A percentile compares a stretch with the other conserved stretches of the same genome.
These are phyloP conservation scores for Emmonsiellopsis sp. DNA, from an alignment of 2,329 filamentous ascomycete species.

Conservation along the genomic window DNA sequence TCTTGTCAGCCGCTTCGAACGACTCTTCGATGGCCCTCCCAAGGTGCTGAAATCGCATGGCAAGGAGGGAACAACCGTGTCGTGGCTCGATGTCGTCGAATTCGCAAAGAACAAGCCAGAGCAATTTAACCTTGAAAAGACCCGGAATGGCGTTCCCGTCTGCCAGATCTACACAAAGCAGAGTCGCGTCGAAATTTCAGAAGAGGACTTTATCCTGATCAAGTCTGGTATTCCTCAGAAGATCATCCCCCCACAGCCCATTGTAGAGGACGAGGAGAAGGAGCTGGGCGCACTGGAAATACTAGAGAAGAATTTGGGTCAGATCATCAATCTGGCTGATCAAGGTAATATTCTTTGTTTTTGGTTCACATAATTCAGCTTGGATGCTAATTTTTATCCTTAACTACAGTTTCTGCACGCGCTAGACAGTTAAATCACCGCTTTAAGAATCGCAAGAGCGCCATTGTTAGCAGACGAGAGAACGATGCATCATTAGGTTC, in stretches of 20 bases:
- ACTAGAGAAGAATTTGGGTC: constrained; percentile 65
- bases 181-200: constrained; percentile 71
- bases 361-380: not conserved
- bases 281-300: constrained; percentile 79
- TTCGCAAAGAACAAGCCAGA: constrained; percentile 72
- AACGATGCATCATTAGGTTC: constrained; percentile 26
- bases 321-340: constrained; percentile 73
- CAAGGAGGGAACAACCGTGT: constrained; percentile 54
- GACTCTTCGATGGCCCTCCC: constrained; percentile 74
- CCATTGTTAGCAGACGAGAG: constrained; percentile 58
- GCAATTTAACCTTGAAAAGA: constrained; percentile 65
- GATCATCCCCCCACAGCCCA: constrained; percentile 69
- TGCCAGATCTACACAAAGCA: constrained; percentile 80
- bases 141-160: constrained; percentile 58
- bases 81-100: constrained; percentile 78
- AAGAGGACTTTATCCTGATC: constrained; percentile 81
- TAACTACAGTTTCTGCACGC: constrained; percentile 51
- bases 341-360: constrained; percentile 43
- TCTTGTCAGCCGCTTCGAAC: constrained; percentile 75
- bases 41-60: constrained; percentile 54
- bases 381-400: constrained; percentile 7
- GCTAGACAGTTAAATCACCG: constrained; percentile 75
- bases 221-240: constrained; percentile 74
- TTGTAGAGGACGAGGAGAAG: constrained; percentile 77
- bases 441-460: constrained; percentile 63